Base-by-base conservation (phyloP, 768 basidiomycete species). In the Leccinum boreale region DNA sequence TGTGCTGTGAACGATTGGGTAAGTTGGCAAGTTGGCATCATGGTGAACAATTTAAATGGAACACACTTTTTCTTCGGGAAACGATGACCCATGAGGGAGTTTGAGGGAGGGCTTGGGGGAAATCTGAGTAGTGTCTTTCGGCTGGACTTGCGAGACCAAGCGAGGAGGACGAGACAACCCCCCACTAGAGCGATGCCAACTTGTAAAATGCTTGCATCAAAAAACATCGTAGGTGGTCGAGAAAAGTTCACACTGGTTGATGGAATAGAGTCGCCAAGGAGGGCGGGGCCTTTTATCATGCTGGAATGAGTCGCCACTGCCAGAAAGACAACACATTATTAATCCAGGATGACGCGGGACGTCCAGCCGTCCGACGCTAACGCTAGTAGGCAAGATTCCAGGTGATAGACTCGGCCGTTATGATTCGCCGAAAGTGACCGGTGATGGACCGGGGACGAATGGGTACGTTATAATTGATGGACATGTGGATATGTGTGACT, bases 31-130 rank as follows among this genome's bases (percentile, higher is more conserved):
- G 7, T 35, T 26, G 6, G 23, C 17, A 21, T 5, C 39, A 45
- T 17, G 3, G 8, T 12, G 26, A 55, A 12, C 26, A 12, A 7
- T 12, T 28, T 24, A 24, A 56, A 29, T 15, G 24, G n/a, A 24
- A 49, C 61, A 3, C 17, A 62, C 60, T 55, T 44, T 58, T 58
- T 44, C 9, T 8, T 3, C 7, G 47, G 47, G 17, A 62, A 39
- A 28, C 8, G 36, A 33, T 62, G 61, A 3, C 60, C 55, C 15
- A 21, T 6, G 26, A 62, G 12, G n/a, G 31, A 6, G 23, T 53
- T 24, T 2, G 24, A 9, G 15, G 55, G 60, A 17, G 60, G 60
- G 46, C 61, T 57, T 5, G 61, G 60, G 31, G 60, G 61, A 17
- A 49, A 52, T 26, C 39, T 35, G 23, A 39, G 26, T 17, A 31